Conservation (phyloP, 805 yeast genomes). For the Saccharomycopsis fodiens region DNA sequence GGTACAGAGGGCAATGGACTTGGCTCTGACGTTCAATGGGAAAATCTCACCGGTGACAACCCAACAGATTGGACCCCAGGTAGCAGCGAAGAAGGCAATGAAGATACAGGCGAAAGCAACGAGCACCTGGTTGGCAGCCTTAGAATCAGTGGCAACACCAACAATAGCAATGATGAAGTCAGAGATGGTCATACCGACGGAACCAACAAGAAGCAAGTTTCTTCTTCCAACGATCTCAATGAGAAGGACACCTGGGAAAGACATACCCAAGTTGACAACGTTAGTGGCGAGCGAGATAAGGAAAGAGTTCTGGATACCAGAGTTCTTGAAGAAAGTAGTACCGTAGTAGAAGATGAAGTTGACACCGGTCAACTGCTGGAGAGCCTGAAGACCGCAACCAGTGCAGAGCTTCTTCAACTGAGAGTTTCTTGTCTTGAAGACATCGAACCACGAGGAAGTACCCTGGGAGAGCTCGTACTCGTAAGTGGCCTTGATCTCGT, state of each 20-base stretch:
- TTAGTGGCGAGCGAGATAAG: slow-evolving; percentile 47
- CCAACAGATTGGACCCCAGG: slow-evolving; percentile 84
- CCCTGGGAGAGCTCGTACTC: slow-evolving; percentile 35
- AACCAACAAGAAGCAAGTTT: slow-evolving; percentile 33
- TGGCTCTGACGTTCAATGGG: slow-evolving; percentile 69
- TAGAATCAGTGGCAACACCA: slow-evolving; percentile 28
- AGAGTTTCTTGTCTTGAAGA: slow-evolving; percentile 36
- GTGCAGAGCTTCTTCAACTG: slow-evolving; percentile 39
- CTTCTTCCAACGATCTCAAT: slow-evolving; percentile 38
- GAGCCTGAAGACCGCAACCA: slow-evolving; percentile 41
- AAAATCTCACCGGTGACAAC: slow-evolving; percentile 51
- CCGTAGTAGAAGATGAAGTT: slow-evolving; percentile 61
- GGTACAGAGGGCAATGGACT: slow-evolving; percentile 61
- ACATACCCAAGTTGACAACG: slow-evolving; percentile 41
- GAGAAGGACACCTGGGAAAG: slow-evolving; percentile 37
- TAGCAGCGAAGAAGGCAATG: slow-evolving; percentile 67
- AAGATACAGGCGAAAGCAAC: slow-evolving; percentile 49
- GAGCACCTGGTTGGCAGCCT: slow-evolving; percentile 36
- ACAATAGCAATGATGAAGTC: slow-evolving; percentile 36
- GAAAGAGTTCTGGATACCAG: slow-evolving; percentile 39
- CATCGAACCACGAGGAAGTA: slow-evolving; percentile 30
- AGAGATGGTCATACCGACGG: slow-evolving; percentile 31
- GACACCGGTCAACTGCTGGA: slow-evolving; percentile 57
- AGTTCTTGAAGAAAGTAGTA: slow-evolving; percentile 38
- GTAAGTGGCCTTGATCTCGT: slow-evolving; percentile 40